Evolutionary conservation across 169 alveolate genomes (phyloP), one percentile per base, ranked within the genome.

Genomic region (Plasmodium blacklocki): DNA sequence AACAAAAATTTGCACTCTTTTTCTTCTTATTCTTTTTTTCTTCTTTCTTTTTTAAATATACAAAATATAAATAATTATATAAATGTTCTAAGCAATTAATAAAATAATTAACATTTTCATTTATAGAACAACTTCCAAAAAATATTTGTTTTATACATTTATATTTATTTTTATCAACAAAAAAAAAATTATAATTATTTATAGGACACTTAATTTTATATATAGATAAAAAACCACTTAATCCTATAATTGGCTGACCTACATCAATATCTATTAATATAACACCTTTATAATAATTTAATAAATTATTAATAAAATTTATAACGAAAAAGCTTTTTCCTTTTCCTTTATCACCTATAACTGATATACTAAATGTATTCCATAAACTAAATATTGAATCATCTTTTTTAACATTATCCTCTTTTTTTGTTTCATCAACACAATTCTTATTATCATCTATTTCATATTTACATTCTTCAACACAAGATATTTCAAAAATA

Each of bases 221-320:
- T 12, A 78, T 47, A 47, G 89, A 78, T 49, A 78, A 45, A 32
- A 78, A 78, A 3, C 89, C 89, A 52, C 78, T 64, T 19, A 66
- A n/a, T 3, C 89, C 89, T 29, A 78, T 78, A 29, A 78, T 78
- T 12, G 89, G 89, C 15, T 78, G 89, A 3, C 89, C 89, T 14
- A 78, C 45, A 66, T 78, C 89, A 23, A 78, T 66, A 21, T 78
- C 89, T 66, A 78, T 29, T 21, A 78, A 70, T 49, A 64, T 19
- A 26, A 78, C 71, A 52, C 32, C 49, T 39, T 78, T 70, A 23
- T 66, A 45, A 32, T 66, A 78, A 66, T 78, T 78, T 43, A 78
- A 64, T 29, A 78, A 78, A 78, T 45, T 50, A 23, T 78, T 78
- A 50, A 63, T 58, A 54, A 78, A 78, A 43, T 66, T 78, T 43